These are phyloP conservation scores for Termitomyces sp. DNA, from an alignment of 768 basidiomycete species.

Conservation along the genomic window DNA sequence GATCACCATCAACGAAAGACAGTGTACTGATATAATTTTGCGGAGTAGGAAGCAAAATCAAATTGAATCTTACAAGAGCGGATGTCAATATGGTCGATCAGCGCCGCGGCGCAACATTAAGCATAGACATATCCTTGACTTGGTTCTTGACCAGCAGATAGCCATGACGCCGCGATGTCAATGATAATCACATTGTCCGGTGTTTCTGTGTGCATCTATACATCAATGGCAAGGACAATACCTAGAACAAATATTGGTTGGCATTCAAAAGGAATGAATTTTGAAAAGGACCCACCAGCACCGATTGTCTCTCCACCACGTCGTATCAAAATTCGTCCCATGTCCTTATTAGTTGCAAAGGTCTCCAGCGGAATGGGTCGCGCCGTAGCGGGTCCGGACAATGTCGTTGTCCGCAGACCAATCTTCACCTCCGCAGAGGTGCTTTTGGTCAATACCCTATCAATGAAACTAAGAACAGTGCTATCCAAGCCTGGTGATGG, in stretches of 20 bases:
- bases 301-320: conserved; percentile 92
- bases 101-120: too few species aligned
- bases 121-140: too few species aligned
- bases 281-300: conserved; percentile 56
- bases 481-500: too few species aligned
- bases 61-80: neutral
- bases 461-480: neutral
- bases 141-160: too few species aligned
- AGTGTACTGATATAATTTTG: neutral
- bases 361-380: conserved; percentile 82
- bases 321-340: conserved; percentile 89
- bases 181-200: neutral
- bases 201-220: neutral
- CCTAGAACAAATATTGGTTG: neutral
- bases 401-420: conserved; percentile 55
- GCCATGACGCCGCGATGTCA: neutral
- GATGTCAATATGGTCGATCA: neutral
- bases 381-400: conserved; percentile 41
- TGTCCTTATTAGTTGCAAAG: conserved; percentile 87
- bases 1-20: neutral
- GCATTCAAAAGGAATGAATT: neutral
- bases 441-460: conserved; percentile 82
- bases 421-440: conserved; percentile 85
- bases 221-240: conserved; percentile 1
- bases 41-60: neutral